Conservation (phyloP, 306 rosid genomes). For the Quercus engelmannii region DNA sequence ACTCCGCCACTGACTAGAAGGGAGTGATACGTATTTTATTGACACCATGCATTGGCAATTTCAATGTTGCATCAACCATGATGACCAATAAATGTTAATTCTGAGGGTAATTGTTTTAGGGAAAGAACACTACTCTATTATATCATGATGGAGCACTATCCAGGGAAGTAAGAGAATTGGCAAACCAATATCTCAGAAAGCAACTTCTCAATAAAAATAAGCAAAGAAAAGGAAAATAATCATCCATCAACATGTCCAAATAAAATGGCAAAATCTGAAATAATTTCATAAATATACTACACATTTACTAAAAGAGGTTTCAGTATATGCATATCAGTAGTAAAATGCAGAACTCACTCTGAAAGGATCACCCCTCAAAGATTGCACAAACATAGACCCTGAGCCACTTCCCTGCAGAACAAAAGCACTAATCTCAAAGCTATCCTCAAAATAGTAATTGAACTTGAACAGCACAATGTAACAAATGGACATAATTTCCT, state of each 20-base stretch:
- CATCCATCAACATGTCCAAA: neutral
- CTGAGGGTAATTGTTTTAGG: neutral
- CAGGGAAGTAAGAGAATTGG: neutral
- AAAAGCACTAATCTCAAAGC: constrained; percentile 9
- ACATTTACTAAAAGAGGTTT: constrained; percentile 11
- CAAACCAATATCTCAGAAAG: neutral
- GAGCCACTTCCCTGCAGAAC: constrained; percentile 58
- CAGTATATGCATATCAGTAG: constrained; percentile 1
- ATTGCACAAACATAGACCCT: constrained; percentile 78
- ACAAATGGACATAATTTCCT: neutral
- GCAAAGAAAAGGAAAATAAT: neutral
- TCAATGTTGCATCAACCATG: neutral
- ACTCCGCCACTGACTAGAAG: neutral
- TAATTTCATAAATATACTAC: neutral
- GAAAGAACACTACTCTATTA: neutral
- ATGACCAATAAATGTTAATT: neutral
- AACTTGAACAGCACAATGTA: constrained; percentile 15
- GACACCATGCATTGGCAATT: neutral
- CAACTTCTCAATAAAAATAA: too few relatives aligned
- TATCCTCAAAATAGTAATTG: neutral
- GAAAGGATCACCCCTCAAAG: constrained; percentile 92
- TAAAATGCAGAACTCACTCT: constrained; percentile 49
- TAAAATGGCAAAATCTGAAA: neutral
- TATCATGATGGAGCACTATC: neutral
- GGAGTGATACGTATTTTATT: neutral